Base-by-base conservation (phyloP, 2,329 filamentous ascomycete species). In the Ceratocystiopsis minuta region DNA sequence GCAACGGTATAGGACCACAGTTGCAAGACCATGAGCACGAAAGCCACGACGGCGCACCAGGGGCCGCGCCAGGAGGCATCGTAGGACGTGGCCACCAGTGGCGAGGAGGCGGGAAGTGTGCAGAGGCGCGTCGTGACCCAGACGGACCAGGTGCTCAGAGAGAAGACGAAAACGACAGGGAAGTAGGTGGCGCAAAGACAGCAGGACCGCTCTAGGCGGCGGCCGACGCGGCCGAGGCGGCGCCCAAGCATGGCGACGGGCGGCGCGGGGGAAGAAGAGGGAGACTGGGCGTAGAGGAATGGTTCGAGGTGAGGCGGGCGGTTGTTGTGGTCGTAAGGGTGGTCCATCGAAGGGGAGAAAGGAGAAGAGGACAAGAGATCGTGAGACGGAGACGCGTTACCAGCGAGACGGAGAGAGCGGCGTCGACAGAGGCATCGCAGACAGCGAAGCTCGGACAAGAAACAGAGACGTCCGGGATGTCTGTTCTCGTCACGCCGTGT, bases 1-100 rank as follows among this genome's bases (percentile, higher is more conserved):
- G 90, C 90, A 37, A 79, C 78, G 1, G 84, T 90, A 63, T 98
- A 98, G 53, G 74, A 88, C 70, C 79, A 81, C 59, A 90, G 88
- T 47, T 92, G 75, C 53, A 94, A 66, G 42, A 73, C 50, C 54
- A 87, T 96, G 46, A 96, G 69, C 32, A 71, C 45, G 47, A 88
- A 57, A 38, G 79, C 85, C 41, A 83, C 55, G 35, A 70, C 55
- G 11, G 81, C 82, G 33, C 43, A 38, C 41, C 45, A 45, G 1
- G 45, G 40, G 5, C 48, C 47, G 10, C 41, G 35, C 46, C 43
- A 48, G 0, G 39, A 9, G 6, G 2, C 24, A 10, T 10, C 24
- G 24, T 28, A 20, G 20, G 20, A 20, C 24, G 24, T 10, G 5
- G 24, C 5, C 16, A 37, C 10, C 33, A 33, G 35, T 13, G 13